These are phyloP conservation scores for Pseudocercospora ulei DNA, from an alignment of 2,329 filamentous ascomycete species.

Conservation along the genomic window DNA sequence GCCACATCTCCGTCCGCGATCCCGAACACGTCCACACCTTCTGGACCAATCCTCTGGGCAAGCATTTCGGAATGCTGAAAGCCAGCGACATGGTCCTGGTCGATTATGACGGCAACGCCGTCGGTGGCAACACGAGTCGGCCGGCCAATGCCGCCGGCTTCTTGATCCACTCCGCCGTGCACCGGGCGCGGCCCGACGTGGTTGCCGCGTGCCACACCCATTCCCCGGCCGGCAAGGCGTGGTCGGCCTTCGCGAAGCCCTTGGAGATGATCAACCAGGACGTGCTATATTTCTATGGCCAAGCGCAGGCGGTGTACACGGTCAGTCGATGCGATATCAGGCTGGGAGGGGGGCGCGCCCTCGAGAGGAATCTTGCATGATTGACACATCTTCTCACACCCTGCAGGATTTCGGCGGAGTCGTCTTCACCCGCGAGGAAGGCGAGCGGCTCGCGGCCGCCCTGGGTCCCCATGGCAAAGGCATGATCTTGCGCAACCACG, in stretches of 20 bases:
- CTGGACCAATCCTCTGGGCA: constrained; percentile 60
- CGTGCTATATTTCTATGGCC: constrained; percentile 53
- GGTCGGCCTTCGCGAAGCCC: constrained; percentile 54
- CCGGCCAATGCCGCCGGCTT: constrained; percentile 60
- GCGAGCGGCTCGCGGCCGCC: constrained; percentile 52
- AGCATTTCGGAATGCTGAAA: constrained; percentile 56
- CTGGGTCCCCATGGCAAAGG: constrained; percentile 54
- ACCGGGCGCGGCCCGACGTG: constrained; percentile 58
- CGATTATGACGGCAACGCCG: constrained; percentile 52
- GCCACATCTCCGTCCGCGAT: constrained; percentile 59
- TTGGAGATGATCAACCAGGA: constrained; percentile 65
- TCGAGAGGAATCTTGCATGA: too few species aligned
- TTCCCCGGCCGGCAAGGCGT: constrained; percentile 56
- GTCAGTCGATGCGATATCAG: constrained; percentile 14
- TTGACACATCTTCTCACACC: neutral
- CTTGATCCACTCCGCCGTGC: constrained; percentile 59
- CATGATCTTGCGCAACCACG: constrained; percentile 61
- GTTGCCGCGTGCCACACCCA: constrained; percentile 63
- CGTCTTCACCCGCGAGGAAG: constrained; percentile 55
- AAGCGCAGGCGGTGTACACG: constrained; percentile 54
- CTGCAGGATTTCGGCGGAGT: constrained; percentile 51
- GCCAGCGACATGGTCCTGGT: constrained; percentile 59
- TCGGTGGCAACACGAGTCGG: constrained; percentile 52
- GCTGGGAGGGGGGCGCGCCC: neutral
- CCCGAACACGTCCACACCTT: constrained; percentile 52